A percentile compares a stretch with the other conserved stretches of the same genome.
Evolutionary conservation across 257 asterid species (phyloP).

Genomic region (Ilex asprella): DNA sequence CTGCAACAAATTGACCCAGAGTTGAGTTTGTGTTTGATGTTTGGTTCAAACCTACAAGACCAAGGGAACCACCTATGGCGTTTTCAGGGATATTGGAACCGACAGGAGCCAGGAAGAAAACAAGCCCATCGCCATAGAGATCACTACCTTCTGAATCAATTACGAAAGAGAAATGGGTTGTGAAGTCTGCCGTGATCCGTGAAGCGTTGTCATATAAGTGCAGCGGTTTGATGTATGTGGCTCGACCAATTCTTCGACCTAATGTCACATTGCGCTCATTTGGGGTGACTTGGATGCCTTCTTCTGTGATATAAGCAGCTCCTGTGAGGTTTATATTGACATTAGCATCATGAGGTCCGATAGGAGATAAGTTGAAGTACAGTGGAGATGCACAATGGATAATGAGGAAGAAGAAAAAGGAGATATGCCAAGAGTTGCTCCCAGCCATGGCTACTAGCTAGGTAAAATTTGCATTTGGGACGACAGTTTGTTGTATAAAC

Average conservation of each 20-base stretch:
- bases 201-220: conserved; percentile 22
- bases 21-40: conserved; percentile 2
- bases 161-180: conserved; percentile 24
- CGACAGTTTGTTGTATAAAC: too few relatives aligned
- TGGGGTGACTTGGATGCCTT: too few relatives aligned
- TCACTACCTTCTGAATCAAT: conserved; percentile 11
- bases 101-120: conserved; percentile 25
- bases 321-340: too few relatives aligned
- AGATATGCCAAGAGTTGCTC: too few relatives aligned
- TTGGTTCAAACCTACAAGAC: background rate
- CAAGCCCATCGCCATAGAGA: conserved; percentile 16
- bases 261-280: too few relatives aligned
- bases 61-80: conserved; percentile 22
- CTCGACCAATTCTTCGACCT: conserved; percentile 10
- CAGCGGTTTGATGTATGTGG: conserved; percentile 13
- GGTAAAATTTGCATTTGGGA: too few relatives aligned
- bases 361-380: too few relatives aligned
- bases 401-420: too few relatives aligned
- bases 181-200: conserved; percentile 17
- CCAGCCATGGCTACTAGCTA: too few relatives aligned
- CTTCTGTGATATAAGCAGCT: too few relatives aligned
- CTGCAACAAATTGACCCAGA: conserved; percentile 26
- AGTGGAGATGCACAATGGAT: too few relatives aligned
- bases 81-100: background rate
- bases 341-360: too few relatives aligned